Evolutionary conservation across 768 basidiomycete species (phyloP).

Genomic region (Rhizopogon roseolus): DNA sequence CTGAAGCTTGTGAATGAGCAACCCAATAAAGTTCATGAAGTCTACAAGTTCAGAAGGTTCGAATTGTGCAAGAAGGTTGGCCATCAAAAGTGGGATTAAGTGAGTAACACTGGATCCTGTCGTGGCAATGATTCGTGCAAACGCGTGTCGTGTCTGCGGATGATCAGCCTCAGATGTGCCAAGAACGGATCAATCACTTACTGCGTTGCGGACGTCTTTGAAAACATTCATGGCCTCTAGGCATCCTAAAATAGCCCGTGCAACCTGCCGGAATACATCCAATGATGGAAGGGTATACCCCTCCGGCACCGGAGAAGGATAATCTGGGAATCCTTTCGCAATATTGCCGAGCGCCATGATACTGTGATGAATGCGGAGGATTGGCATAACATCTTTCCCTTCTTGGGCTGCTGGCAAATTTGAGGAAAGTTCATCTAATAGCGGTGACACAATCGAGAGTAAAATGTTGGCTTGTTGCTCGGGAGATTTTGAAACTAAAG

Average conservation of each 20-base stretch:
- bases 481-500: slow-evolving; percentile 61
- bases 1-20: slow-evolving; percentile 88
- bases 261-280: slow-evolving; percentile 78
- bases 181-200: slow-evolving; percentile 33
- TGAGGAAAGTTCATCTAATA: slow-evolving; percentile 69
- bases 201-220: slow-evolving; percentile 88
- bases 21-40: slow-evolving; percentile 91
- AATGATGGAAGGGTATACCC: slow-evolving; percentile 68
- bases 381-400: slow-evolving; percentile 64
- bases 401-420: slow-evolving; percentile 51
- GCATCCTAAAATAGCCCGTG: slow-evolving; percentile 82
- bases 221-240: slow-evolving; percentile 85
- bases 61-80: slow-evolving; percentile 85
- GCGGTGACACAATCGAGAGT: slow-evolving; percentile 75
- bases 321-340: slow-evolving; percentile 95
- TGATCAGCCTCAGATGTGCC: slow-evolving; percentile 5
- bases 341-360: slow-evolving; percentile 94
- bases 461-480: slow-evolving; percentile 66
- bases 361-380: slow-evolving; percentile 86
- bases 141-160: slow-evolving; percentile 82
- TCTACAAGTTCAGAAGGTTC: slow-evolving; percentile 91
- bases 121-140: slow-evolving; percentile 87
- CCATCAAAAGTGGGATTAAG: slow-evolving; percentile 86
- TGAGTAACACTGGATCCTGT: slow-evolving; percentile 84
- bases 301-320: slow-evolving; percentile 62